Evolutionary conservation across 225 moss, liverwort and hornwort species (phyloP), one percentile per base, ranked within the genome.

Genomic region (Lunularia cruciata): DNA sequence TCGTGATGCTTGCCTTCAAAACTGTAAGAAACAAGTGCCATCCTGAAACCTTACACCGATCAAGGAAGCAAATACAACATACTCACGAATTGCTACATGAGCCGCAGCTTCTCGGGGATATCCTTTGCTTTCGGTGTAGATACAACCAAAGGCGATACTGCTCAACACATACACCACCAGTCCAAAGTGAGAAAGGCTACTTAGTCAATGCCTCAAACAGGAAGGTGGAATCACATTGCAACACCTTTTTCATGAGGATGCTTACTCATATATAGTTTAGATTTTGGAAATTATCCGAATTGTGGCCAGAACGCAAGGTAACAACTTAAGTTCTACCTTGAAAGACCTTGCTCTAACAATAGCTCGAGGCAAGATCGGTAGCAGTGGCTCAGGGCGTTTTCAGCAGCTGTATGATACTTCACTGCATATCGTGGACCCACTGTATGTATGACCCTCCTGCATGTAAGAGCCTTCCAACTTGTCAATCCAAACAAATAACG

Each of bases 331-430:
- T n/a, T n/a, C n/a, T n/a, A 98, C 96, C 90, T 98, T 14, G 87
- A 79, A 65, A 98, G 86, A 45, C 83, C 91, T 81, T 98, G 98
- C 65, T 98, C 98, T 32, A 93, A 75, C 59, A 98, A 88, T 61
- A 93, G 88, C 74, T 98, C 98, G 51, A 98, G 80, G 76, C 93
- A 98, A 48, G 93, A 98, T 68, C 92, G 91, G 80, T 98, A 98
- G 83, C 98, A 98, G 81, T 98, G 98, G 72, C 98, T 98, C 8
- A 98, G 80, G 43, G 98, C 98, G 61, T 98, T 98, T 68, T 98
- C 98, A 30, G 98, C 98, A 70, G 98, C 98, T 71, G 98, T 98
- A 57, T 98, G 98, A 49, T 93, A 98, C 54, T 91, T 91, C 18
- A 79, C 72, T 27, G 98, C 89, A 82, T 98, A 98, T 89, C 91